Evolutionary conservation across 768 basidiomycete genomes (phyloP), one percentile per base, ranked within the genome.

Genomic region (Hygrocybe punicea): DNA sequence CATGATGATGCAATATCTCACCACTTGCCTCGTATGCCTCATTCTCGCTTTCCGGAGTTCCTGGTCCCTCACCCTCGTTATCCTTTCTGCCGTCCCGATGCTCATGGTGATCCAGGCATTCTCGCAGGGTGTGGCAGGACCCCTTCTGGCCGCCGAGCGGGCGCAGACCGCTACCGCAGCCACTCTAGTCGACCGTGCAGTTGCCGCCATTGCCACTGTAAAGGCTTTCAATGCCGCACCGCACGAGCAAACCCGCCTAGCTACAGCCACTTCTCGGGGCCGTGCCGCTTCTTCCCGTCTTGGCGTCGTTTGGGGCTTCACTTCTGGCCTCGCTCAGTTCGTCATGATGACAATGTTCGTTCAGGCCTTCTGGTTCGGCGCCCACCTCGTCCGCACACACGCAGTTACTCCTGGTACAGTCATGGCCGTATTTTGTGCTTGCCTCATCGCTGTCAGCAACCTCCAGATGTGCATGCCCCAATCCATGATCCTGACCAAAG

Each of bases 381-480:
- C 88, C 2, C 86, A 89, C 66, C 81, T 97, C 51, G 93, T 99
- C n/a, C 73, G 84, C n/a, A 78, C 86, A 11, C 89, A 88, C 14
- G 83, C 78, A 59, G 78, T 84, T 53, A 73, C 73, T 3, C 75
- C 89, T 0, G 93, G 93, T 1, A 82, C 87, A 35, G 89, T 98
- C 60, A 95, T 94, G 87, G 86, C 89, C n/a, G 92, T 95, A 51
- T 99, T 98, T 70, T 98, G 96, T 95, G 94, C 96, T 0, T 94
- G 92, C 68, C 76, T 98, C 19, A 89, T 98, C 59, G 93, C 92
- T 0, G 87, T 89, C 1, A 86, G 82, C 63, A 93, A 92, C 69
- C 73, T 97, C 2, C 93, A 97, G 68, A 84, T 89, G 80, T 85
- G 85, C 64, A 84, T 98, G 9, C 93, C 94, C 0, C 84, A 90